A percentile compares a stretch with the other conserved stretches of the same genome.
Evolutionary conservation across 176 grass and related monocot species (phyloP).

Genomic region (Dactylis glomerata): DNA sequence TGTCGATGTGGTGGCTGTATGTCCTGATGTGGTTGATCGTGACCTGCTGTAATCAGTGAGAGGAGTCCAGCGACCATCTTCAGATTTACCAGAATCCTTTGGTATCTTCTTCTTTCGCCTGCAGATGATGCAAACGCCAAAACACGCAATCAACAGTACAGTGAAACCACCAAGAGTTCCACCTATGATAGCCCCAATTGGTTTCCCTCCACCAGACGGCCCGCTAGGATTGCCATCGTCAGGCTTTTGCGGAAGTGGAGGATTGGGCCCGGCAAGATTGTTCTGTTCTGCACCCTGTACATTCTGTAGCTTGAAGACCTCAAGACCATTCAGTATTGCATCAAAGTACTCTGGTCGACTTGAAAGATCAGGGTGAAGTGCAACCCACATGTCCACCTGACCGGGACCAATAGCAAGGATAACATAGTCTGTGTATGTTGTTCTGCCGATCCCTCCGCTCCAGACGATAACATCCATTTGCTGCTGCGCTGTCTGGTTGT

Average conservation of each 20-base stretch:
- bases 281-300: background rate
- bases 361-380: conserved; percentile 60
- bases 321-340: conserved; percentile 81
- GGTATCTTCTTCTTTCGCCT: conserved; percentile 45
- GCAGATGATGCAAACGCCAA: conserved; percentile 28
- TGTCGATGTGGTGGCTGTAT: conserved; percentile 22
- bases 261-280: conserved; percentile 57
- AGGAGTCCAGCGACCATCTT: conserved; percentile 37
- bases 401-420: conserved; percentile 14
- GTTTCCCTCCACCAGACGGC: background rate
- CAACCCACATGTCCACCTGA: conserved; percentile 57
- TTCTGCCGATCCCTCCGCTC: conserved; percentile 42
- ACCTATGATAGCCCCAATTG: conserved; percentile 17
- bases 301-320: conserved; percentile 53
- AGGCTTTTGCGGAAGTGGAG: background rate
- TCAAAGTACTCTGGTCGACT: conserved; percentile 45
- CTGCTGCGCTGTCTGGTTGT: conserved; percentile 53
- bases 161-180: conserved; percentile 33
- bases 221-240: background rate
- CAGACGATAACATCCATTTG: conserved; percentile 53
- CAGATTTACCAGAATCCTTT: conserved; percentile 16
- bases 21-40: background rate
- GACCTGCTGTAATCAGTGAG: conserved; percentile 33
- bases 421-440: conserved; percentile 44
- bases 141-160: conserved; percentile 9